phyloP scores from a whole-genome alignment of 2,329 filamentous ascomycete genomes.

The Tothia fuscella region DNA sequence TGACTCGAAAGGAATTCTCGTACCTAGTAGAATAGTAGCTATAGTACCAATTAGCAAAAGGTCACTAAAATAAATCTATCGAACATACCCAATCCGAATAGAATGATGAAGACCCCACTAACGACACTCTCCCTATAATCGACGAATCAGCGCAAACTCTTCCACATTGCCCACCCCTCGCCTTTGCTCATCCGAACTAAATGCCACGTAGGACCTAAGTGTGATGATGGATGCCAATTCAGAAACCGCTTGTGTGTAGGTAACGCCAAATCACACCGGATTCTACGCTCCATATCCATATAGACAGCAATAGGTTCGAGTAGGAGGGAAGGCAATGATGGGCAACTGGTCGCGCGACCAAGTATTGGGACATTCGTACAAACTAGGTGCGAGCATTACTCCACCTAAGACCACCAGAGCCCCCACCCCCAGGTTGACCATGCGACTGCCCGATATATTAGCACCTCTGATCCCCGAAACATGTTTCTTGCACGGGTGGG shows the following conservation, averaged over 20 bases:
- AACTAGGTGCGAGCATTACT: conserved; percentile 43
- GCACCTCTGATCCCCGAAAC: no score
- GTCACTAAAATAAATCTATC: no score
- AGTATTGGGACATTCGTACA: conserved; percentile 19
- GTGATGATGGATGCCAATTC: background rate
- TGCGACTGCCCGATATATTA: conserved; percentile 51
- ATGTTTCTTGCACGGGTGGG: background rate
- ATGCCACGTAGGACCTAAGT: background rate
- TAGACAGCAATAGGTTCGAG: background rate
- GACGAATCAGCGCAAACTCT: background rate
- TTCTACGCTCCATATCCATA: background rate
- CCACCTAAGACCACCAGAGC: conserved; percentile 81
- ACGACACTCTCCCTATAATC: conserved; percentile 54
- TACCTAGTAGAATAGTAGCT: no score
- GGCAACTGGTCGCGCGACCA: background rate
- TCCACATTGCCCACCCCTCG: background rate
- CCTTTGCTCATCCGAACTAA: background rate
- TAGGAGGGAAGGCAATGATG: background rate
- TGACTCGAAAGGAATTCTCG: no score
- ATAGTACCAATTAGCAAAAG: no score
- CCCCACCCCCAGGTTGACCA: conserved; percentile 84
- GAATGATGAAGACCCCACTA: conserved; percentile 73
- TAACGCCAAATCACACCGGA: no score
- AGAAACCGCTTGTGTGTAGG: background rate
- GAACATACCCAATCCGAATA: conserved; percentile 71